Percentiles rank a stretch among this genome's conserved stretches.
Evolutionary conservation across 2,329 filamentous ascomycete species (phyloP).

Genomic region (Kalaharituber pfeilii): DNA sequence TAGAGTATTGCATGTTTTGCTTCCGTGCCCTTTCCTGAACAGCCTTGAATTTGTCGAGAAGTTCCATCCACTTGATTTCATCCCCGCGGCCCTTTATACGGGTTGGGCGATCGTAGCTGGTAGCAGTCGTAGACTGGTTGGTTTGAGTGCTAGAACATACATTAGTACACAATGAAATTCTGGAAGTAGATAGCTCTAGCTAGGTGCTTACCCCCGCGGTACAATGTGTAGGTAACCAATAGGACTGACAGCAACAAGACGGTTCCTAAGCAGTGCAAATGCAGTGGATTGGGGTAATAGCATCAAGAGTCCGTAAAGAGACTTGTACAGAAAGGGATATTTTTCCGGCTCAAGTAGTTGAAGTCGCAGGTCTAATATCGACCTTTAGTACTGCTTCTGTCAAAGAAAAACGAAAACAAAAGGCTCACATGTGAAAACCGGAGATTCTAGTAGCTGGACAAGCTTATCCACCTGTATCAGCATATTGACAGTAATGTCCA

Average conservation of each 20-base stretch:
- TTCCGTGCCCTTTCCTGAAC: slow-evolving; percentile 76
- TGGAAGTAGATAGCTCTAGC: slow-evolving; percentile 7
- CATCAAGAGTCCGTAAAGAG: slow-evolving; percentile 92
- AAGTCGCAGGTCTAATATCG: slow-evolving; percentile 60
- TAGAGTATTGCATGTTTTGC: slow-evolving; percentile 16
- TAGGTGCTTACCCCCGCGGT: slow-evolving; percentile 54
- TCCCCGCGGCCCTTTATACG: slow-evolving; percentile 70
- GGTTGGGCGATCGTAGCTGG: slow-evolving; percentile 54
- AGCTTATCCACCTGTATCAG: slow-evolving; percentile 98
- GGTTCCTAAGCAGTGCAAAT: slow-evolving; percentile 90
- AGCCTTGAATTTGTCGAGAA: slow-evolving; percentile 82
- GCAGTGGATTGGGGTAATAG: slow-evolving; percentile 94
- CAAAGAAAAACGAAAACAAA: slow-evolving; percentile 14
- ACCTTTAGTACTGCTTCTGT: background rate
- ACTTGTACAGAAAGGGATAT: slow-evolving; percentile 91
- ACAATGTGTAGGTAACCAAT: slow-evolving; percentile 86
- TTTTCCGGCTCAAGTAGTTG: slow-evolving; percentile 91
- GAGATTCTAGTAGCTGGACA: slow-evolving; percentile 88
- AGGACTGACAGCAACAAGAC: slow-evolving; percentile 88
- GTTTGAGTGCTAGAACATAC: background rate
- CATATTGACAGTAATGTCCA: slow-evolving; percentile 98
- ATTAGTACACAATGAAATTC: background rate
- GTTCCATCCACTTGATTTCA: slow-evolving; percentile 75
- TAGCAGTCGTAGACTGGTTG: slow-evolving; percentile 9
- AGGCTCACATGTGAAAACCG: slow-evolving; percentile 80